A percentile compares a stretch with the other conserved stretches of the same genome.
These are phyloP conservation scores for Lactarius indigo DNA, from an alignment of 768 basidiomycete genomes.

Conservation along the genomic window DNA sequence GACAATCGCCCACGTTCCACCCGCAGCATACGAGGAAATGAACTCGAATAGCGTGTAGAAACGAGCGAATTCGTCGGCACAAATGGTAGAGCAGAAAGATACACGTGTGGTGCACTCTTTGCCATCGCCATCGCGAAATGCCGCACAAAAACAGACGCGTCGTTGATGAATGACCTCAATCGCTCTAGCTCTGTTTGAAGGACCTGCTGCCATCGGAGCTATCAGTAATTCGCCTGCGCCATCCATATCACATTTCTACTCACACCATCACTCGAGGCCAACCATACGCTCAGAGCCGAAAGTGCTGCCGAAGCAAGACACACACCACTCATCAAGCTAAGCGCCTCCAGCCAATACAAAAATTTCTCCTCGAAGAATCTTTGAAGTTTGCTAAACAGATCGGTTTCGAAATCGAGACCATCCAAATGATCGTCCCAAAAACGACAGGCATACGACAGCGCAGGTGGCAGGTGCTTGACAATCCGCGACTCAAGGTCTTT, in stretches of 20 bases:
- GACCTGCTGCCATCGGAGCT: background rate
- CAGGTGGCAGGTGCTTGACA: background rate
- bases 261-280: background rate
- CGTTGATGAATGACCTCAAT: background rate
- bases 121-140: background rate
- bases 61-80: background rate
- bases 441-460: background rate
- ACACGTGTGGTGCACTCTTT: background rate
- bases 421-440: slow-evolving; percentile 1
- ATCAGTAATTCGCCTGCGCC: background rate
- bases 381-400: background rate
- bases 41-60: background rate
- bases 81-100: background rate
- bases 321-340: background rate
- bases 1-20: background rate
- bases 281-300: background rate
- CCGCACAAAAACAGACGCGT: background rate
- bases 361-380: background rate
- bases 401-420: background rate
- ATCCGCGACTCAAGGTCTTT: background rate
- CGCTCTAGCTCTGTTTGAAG: background rate
- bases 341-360: background rate
- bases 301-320: background rate
- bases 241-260: background rate
- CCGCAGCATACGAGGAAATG: background rate